phyloP scores from a whole-genome alignment of 192 early-diverging fungal species.

The Gryganskiella cystojenkinii region DNA sequence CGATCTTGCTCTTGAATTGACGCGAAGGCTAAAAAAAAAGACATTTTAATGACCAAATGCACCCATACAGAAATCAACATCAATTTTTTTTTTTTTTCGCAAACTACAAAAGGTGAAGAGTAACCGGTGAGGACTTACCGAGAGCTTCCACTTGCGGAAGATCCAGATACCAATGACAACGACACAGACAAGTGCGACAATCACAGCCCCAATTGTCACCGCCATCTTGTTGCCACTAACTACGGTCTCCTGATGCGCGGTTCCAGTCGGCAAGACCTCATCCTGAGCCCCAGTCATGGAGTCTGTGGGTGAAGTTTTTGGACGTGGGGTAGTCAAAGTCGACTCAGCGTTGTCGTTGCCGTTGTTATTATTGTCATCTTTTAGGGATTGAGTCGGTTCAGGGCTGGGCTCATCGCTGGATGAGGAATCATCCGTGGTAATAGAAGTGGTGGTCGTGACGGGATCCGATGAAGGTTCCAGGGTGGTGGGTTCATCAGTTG shows the following conservation, averaged over 20 bases:
- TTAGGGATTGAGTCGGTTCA: background rate
- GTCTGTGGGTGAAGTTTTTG: background rate
- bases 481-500: no score
- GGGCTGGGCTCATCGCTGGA: no score
- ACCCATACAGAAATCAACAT: no score
- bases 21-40: conserved; percentile 30
- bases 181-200: conserved; percentile 19
- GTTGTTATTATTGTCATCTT: background rate
- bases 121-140: conserved; percentile 13
- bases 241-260: background rate
- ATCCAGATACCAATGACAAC: conserved; percentile 44
- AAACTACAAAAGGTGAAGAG: background rate
- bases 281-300: background rate
- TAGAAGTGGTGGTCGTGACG: no score
- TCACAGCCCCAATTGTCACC: conserved; percentile 21
- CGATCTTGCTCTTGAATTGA: conserved; percentile 39
- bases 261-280: background rate
- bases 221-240: background rate
- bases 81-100: background rate
- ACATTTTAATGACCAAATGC: background rate
- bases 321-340: background rate
- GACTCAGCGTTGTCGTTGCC: background rate
- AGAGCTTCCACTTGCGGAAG: conserved; percentile 51
- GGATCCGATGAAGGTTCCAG: no score
- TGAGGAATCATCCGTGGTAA: no score